Percentiles rank a stretch among this genome's conserved stretches.
These are phyloP conservation scores for Apiotrichum montevideense DNA, from an alignment of 1,284 basidiomycete genomes.

Conservation along the genomic window DNA sequence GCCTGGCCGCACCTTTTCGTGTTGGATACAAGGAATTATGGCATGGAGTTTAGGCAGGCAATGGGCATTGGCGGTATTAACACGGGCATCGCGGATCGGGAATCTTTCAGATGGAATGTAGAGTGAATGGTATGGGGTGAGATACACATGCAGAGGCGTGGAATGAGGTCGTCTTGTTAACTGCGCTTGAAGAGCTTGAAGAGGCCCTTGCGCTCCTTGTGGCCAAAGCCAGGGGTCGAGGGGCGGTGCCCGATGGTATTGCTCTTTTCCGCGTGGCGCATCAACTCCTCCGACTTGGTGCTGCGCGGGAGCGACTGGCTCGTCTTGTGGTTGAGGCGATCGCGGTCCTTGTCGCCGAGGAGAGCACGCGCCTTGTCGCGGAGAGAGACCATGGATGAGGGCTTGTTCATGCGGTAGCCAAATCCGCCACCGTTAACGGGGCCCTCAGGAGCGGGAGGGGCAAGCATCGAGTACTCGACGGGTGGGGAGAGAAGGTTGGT, in stretches of 20 bases:
- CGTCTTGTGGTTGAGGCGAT: neutral
- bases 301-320: neutral
- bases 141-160: too few relatives aligned
- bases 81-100: too few relatives aligned
- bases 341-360: slow-evolving; percentile 6
- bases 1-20: too few relatives aligned
- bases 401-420: slow-evolving; percentile 23
- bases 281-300: neutral
- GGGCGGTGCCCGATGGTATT: neutral
- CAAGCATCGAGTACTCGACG: neutral
- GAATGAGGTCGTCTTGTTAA: neutral
- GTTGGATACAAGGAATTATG: too few relatives aligned
- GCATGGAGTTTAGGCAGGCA: too few relatives aligned
- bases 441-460: neutral
- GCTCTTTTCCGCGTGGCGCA: neutral
- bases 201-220: slow-evolving; percentile 16
- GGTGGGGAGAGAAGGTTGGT: neutral
- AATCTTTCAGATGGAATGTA: too few relatives aligned
- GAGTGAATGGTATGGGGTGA: too few relatives aligned
- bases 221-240: slow-evolving; percentile 6
- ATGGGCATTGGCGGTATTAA: too few relatives aligned
- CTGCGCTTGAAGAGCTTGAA: slow-evolving; percentile 19
- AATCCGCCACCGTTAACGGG: neutral
- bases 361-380: slow-evolving; percentile 33
- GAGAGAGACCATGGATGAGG: slow-evolving; percentile 31